Evolutionary conservation across 2,329 filamentous ascomycete species (phyloP).

Genomic region (Fusarium concolor): DNA sequence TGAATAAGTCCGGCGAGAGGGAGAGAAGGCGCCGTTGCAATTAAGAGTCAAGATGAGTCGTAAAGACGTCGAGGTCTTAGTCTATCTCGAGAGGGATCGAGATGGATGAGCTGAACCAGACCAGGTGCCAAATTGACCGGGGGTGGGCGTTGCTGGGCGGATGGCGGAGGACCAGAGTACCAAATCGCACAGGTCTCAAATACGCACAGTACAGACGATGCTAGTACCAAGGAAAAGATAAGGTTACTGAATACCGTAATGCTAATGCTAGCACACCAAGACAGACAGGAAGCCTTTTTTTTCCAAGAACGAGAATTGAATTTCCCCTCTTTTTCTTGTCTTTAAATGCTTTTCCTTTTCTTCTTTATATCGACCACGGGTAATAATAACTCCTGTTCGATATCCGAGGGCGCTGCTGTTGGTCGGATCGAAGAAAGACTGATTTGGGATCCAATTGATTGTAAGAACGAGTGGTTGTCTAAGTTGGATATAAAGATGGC

Average conservation of each 20-base stretch:
- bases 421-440: slow-evolving; percentile 6
- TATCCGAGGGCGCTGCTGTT: slow-evolving; percentile 3
- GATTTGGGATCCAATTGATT: slow-evolving; percentile 1
- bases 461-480: slow-evolving; percentile 31
- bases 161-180: slow-evolving; percentile 31
- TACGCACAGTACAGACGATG: slow-evolving; percentile 27
- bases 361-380: slow-evolving; percentile 16
- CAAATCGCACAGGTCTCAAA: slow-evolving; percentile 37
- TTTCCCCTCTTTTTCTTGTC: slow-evolving; percentile 24
- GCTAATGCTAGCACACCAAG: slow-evolving; percentile 28
- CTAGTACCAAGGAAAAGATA: slow-evolving; percentile 17
- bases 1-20: slow-evolving; percentile 8
- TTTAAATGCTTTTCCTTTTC: slow-evolving; percentile 2
- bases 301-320: slow-evolving; percentile 31
- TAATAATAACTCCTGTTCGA: slow-evolving; percentile 7
- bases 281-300: slow-evolving; percentile 25
- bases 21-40: slow-evolving; percentile 38
- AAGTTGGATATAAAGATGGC: slow-evolving; percentile 32
- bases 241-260: slow-evolving; percentile 35
- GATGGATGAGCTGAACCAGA: slow-evolving; percentile 36
- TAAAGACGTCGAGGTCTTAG: slow-evolving; percentile 30
- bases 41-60: slow-evolving; percentile 18
- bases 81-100: slow-evolving; percentile 36
- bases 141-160: slow-evolving; percentile 45
- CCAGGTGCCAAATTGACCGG: slow-evolving; percentile 39